These are phyloP conservation scores for Neonectria punicea DNA, from an alignment of 2,329 filamentous ascomycete genomes.

Conservation along the genomic window DNA sequence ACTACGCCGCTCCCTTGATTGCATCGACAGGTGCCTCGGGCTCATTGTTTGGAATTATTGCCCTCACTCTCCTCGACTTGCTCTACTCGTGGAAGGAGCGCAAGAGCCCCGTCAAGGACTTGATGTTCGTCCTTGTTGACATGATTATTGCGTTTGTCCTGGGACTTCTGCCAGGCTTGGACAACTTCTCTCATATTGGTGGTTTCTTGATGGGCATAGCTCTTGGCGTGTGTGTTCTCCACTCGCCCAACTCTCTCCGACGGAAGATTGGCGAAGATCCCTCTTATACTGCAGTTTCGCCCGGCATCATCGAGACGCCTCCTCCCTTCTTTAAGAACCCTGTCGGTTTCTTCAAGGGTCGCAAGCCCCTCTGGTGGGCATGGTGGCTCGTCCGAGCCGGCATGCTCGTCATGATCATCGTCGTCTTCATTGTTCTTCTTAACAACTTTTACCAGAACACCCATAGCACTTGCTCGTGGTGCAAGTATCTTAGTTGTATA, in stretches of 20 bases:
- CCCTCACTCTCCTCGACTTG: constrained; percentile 86
- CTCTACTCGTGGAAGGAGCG: constrained; percentile 93
- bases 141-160: constrained; percentile 91
- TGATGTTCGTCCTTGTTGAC: constrained; percentile 88
- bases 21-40: constrained; percentile 91
- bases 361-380: constrained; percentile 94
- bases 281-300: constrained; percentile 76
- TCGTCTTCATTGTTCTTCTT: constrained; percentile 86
- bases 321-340: constrained; percentile 70
- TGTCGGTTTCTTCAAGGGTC: constrained; percentile 86
- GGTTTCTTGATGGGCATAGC: constrained; percentile 93
- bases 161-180: constrained; percentile 88
- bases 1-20: constrained; percentile 85
- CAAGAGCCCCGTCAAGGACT: constrained; percentile 78
- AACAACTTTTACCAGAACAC: constrained; percentile 87
- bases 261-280: constrained; percentile 77
- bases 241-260: constrained; percentile 85
- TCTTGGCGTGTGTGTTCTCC: constrained; percentile 86
- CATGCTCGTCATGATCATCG: constrained; percentile 80
- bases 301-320: constrained; percentile 58
- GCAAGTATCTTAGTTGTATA: constrained; percentile 93
- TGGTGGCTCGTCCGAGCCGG: constrained; percentile 93
- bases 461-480: constrained; percentile 84
- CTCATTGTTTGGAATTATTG: constrained; percentile 90
- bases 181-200: constrained; percentile 98